phyloP scores from a whole-genome alignment of 1,284 basidiomycete species.

The Rhodotorula sp. region DNA sequence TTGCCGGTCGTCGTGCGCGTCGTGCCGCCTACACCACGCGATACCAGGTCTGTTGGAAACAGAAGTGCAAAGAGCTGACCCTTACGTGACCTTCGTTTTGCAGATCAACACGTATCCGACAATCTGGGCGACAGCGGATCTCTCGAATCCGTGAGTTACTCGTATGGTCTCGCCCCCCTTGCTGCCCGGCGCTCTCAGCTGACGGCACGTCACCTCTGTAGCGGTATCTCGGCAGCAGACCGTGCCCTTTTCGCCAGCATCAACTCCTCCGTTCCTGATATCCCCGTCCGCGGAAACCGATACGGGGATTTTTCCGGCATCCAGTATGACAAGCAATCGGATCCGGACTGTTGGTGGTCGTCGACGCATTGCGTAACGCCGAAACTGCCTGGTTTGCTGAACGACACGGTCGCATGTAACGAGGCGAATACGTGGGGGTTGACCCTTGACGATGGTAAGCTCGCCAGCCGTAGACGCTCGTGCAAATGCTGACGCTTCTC shows the following conservation, averaged over 20 bases:
- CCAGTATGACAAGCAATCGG: conserved; percentile 6
- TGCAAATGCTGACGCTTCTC: no score
- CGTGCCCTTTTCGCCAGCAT: conserved; percentile 29
- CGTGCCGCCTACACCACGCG: neutral
- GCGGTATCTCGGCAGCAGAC: conserved; percentile 14
- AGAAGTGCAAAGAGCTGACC: neutral
- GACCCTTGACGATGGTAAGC: conserved; percentile 55
- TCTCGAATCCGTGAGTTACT: conserved; percentile 16
- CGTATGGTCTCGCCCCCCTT: neutral
- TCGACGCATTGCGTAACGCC: conserved; percentile 44
- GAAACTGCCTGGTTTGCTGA: conserved; percentile 40
- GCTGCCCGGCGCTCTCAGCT: no score
- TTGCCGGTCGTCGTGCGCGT: neutral
- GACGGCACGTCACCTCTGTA: neutral
- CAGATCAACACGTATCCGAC: conserved; percentile 22
- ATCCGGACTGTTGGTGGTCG: conserved; percentile 48
- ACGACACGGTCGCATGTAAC: conserved; percentile 51
- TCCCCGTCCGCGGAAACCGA: conserved; percentile 33
- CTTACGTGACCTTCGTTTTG: no score
- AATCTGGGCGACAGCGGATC: conserved; percentile 24
- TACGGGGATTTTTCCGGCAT: conserved; percentile 29
- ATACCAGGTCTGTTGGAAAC: neutral
- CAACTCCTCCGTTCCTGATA: conserved; percentile 34
- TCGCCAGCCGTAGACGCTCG: neutral
- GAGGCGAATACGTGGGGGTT: conserved; percentile 56